Conservation (phyloP, 228 moss, liverwort and hornwort genomes). For the Sphagnum magellanicum region DNA sequence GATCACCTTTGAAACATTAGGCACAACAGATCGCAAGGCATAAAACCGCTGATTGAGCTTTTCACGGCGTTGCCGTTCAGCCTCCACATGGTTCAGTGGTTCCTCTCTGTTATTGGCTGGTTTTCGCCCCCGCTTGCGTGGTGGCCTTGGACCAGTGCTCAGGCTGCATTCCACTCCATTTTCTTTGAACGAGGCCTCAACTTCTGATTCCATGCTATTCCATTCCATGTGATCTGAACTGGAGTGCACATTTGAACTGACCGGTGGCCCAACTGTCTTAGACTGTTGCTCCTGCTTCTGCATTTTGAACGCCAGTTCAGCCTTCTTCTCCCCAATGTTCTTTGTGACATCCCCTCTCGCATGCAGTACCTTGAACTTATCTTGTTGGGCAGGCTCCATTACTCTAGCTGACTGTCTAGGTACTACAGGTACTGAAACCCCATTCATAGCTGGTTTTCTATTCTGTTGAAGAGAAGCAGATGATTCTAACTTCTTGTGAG, state of each 20-base stretch:
- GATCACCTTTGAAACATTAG: conserved; percentile 78
- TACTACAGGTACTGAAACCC: conserved; percentile 23
- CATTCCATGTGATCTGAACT: conserved; percentile 63
- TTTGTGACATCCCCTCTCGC: conserved; percentile 16
- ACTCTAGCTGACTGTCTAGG: conserved; percentile 20
- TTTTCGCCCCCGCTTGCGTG: conserved; percentile 86
- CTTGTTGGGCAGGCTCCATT: conserved; percentile 24
- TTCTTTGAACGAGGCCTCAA: conserved; percentile 71
- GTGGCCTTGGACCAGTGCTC: conserved; percentile 67
- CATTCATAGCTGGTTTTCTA: conserved; percentile 20
- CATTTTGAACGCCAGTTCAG: conserved; percentile 12
- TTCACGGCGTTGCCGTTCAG: conserved; percentile 80
- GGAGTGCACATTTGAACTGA: conserved; percentile 46
- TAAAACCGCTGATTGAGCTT: conserved; percentile 94
- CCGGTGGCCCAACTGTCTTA: conserved; percentile 31
- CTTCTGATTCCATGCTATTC: conserved; percentile 74
- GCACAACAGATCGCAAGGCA: conserved; percentile 85
- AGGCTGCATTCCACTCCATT: conserved; percentile 46
- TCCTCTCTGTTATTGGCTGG: conserved; percentile 92
- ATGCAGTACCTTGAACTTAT: conserved; percentile 17
- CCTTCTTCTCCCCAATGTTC: conserved; percentile 27
- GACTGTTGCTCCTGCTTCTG: conserved; percentile 26
- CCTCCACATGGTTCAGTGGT: conserved; percentile 93
- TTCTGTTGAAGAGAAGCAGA: conserved; percentile 14
- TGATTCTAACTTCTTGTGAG: conserved; percentile 18